A percentile compares a stretch with the other conserved stretches of the same genome.
phyloP scores from a whole-genome alignment of 257 asterid genomes.

The Phtheirospermum japonicum region DNA sequence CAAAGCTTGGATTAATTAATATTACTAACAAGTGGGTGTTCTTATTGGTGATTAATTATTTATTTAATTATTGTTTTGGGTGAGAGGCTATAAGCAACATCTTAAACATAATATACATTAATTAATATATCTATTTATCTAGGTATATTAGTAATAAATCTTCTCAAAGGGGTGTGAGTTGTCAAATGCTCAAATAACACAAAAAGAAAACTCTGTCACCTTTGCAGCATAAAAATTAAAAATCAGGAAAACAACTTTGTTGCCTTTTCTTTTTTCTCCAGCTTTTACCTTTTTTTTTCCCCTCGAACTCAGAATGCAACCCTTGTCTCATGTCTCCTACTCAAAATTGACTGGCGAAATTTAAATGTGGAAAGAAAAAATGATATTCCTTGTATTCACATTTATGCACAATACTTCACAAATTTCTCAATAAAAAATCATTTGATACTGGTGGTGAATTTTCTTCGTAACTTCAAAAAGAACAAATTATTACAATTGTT shows the following conservation, averaged over 20 bases:
- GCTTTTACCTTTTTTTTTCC: constrained; percentile 5
- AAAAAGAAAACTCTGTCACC: constrained; percentile 29
- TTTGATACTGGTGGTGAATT: too few species aligned
- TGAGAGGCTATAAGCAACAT: constrained; percentile 31
- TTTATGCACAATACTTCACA: too few species aligned
- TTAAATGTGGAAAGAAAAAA: too few species aligned
- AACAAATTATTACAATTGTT: too few species aligned
- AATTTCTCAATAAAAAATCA: too few species aligned
- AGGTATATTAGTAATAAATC: neutral
- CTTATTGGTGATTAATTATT: constrained; percentile 24
- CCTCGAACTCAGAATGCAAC: too few species aligned
- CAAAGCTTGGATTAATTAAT: constrained; percentile 33
- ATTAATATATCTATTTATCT: too few species aligned
- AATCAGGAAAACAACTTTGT: constrained; percentile 15
- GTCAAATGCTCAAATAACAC: constrained; percentile 28
- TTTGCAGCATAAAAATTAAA: constrained; percentile 20
- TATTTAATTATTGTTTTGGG: constrained; percentile 14
- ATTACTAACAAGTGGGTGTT: constrained; percentile 31
- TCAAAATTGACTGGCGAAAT: too few species aligned
- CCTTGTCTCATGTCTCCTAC: too few species aligned
- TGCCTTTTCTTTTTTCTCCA: neutral
- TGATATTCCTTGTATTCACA: too few species aligned
- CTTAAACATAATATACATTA: constrained; percentile 19
- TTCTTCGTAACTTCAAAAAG: too few species aligned
- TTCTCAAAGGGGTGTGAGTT: constrained; percentile 27